A percentile compares a stretch with the other conserved stretches of the same genome.
phyloP scores from a whole-genome alignment of 1,284 basidiomycete species.

The Trametes polyzona region DNA sequence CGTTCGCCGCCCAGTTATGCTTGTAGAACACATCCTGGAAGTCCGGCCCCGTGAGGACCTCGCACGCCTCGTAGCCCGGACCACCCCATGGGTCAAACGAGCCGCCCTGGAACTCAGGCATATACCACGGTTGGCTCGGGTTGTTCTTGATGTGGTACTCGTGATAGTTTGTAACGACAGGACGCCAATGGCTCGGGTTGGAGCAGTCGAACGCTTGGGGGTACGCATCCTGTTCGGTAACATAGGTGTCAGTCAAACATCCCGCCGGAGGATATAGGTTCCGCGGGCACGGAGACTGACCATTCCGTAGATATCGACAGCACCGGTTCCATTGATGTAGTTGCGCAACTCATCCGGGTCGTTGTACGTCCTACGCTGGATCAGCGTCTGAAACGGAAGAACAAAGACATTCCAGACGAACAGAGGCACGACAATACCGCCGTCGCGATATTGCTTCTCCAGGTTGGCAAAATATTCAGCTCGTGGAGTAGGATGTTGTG shows the following conservation, averaged over 20 bases:
- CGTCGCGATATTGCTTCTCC: slow-evolving; percentile 57
- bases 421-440: slow-evolving; percentile 69
- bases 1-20: slow-evolving; percentile 77
- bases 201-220: slow-evolving; percentile 79
- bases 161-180: slow-evolving; percentile 59
- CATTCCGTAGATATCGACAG: slow-evolving; percentile 56
- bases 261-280: too few relatives aligned
- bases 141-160: slow-evolving; percentile 60
- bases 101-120: slow-evolving; percentile 61
- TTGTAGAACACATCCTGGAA: slow-evolving; percentile 79
- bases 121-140: slow-evolving; percentile 64
- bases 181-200: slow-evolving; percentile 60
- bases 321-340: slow-evolving; percentile 71
- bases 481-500: slow-evolving; percentile 48
- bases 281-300: slow-evolving; percentile 30
- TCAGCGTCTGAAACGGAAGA: too few relatives aligned
- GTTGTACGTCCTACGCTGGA: slow-evolving; percentile 59
- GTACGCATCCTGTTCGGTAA: slow-evolving; percentile 73
- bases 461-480: slow-evolving; percentile 72
- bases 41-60: slow-evolving; percentile 65
- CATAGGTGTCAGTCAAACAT: too few relatives aligned
- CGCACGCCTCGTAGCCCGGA: slow-evolving; percentile 59
- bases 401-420: slow-evolving; percentile 8
- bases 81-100: slow-evolving; percentile 78
- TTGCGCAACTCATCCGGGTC: slow-evolving; percentile 61